A percentile compares a stretch with the other conserved stretches of the same genome.
phyloP scores from a whole-genome alignment of 1,284 basidiomycete species.

The Moniliophthora roreri region DNA sequence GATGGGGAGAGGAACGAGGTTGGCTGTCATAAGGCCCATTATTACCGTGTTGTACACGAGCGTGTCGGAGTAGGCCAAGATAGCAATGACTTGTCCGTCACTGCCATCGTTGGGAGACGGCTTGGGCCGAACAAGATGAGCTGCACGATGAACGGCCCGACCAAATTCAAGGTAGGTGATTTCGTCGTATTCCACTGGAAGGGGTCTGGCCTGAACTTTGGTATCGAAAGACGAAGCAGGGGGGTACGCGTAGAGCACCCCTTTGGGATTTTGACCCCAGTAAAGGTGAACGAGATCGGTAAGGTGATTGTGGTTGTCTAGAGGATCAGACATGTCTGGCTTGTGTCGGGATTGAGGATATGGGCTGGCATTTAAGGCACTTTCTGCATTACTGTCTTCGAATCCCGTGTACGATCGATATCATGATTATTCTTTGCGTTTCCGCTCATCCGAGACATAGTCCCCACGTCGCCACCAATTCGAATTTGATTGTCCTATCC shows the following conservation, averaged over 20 bases:
- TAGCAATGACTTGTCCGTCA: conserved; percentile 20
- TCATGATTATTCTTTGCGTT: no score
- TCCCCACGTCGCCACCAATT: no score
- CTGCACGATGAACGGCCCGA: conserved; percentile 9
- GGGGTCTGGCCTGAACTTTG: neutral
- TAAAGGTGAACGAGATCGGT: conserved; percentile 7
- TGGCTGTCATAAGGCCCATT: conserved; percentile 24
- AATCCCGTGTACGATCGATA: no score
- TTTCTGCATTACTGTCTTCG: no score
- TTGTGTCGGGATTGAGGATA: no score
- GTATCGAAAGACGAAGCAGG: neutral
- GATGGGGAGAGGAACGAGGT: conserved; percentile 27
- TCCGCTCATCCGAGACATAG: no score
- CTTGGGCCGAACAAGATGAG: neutral
- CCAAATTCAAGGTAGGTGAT: conserved; percentile 9
- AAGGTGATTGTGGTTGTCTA: conserved; percentile 1
- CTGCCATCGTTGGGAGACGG: neutral
- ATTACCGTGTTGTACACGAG: conserved; percentile 30
- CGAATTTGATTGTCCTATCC: no score
- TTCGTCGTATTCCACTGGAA: neutral
- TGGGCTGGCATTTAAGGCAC: no score
- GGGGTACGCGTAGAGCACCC: conserved; percentile 3
- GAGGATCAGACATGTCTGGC: no score
- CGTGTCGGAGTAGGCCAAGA: conserved; percentile 29
- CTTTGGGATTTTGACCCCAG: conserved; percentile 5